Base-by-base conservation (phyloP, 495 filamentous ascomycete genomes). In the Arthonia radiata region DNA sequence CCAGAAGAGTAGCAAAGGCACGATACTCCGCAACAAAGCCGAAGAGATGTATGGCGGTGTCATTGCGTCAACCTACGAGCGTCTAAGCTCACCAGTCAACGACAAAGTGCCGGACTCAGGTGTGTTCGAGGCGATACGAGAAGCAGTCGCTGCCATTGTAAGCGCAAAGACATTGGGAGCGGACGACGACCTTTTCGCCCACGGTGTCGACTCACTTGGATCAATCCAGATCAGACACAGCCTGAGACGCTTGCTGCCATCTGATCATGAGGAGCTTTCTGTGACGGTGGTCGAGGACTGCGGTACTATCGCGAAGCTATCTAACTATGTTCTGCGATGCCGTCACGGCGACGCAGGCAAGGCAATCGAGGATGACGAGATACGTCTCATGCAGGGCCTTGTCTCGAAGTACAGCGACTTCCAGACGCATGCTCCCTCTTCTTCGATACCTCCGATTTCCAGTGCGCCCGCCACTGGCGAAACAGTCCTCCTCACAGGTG, bases 141-240 rank as follows among this genome's bases (percentile, higher is more conserved):
- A 39, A 3, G 27, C 43, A 7, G 44, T 55, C 15, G 30, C 35
- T 13, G 27, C 39, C 8, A 40, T 54, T 15, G 15, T 35, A 11
- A 28, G 28, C 9, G 29, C 28, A 18, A 13, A 19, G 11, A 29
- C 15, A 8, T 13, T 26, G 6, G n/a, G 18, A 22, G 27, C 32
- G 3, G 44, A 54, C 5, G 44, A 48, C 1, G 58, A 67, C 34
- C 49, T 69, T 18, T 69, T 67, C 33, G 43, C 46, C 1, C 46
- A 48, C 27, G 64, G 61, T 1, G 51, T 69, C 14, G 61, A 67
- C 28, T 65, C 59, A 3, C 32, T 62, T 13, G 61, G 62, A 18
- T 48, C 57, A 2, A 56, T 54, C 5, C 54, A 48, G 28, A 46
- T 68, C 14, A 49, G 64, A 25, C 33, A 41, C 13, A 37, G 31